Conservation (phyloP, 2,329 filamentous ascomycete species). For the Aspergillus spinulosporus region DNA sequence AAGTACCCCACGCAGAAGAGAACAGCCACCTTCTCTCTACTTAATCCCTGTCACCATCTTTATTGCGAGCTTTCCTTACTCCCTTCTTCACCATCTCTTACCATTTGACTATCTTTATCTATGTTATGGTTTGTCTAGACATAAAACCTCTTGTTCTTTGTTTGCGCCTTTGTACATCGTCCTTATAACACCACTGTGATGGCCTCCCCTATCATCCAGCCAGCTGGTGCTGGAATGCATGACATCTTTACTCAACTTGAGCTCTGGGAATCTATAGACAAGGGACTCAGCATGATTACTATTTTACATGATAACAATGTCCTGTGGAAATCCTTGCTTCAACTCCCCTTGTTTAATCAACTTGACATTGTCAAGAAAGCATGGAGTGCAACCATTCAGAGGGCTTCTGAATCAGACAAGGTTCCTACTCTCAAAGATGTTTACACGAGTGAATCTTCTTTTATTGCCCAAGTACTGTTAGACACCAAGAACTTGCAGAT, state of each 20-base stretch:
- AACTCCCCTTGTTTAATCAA: not conserved
- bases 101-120: too few species aligned
- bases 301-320: not conserved
- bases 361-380: not conserved
- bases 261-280: too few species aligned
- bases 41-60: too few species aligned
- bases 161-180: too few species aligned
- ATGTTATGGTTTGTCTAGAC: too few species aligned
- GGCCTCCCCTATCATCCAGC: not conserved
- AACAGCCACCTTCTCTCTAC: too few species aligned
- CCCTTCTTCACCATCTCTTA: too few species aligned
- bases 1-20: too few species aligned
- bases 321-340: not conserved
- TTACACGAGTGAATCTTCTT: not conserved
- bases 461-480: not conserved
- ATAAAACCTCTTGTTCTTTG: too few species aligned
- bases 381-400: not conserved
- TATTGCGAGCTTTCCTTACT: too few species aligned
- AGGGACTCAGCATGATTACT: not conserved
- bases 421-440: not conserved
- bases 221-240: not conserved
- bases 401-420: not conserved
- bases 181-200: not conserved
- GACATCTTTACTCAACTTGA: not conserved
- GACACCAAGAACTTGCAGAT: not conserved